These are phyloP conservation scores for Jaminaea rosea DNA, from an alignment of 1,284 basidiomycete genomes.

Conservation along the genomic window DNA sequence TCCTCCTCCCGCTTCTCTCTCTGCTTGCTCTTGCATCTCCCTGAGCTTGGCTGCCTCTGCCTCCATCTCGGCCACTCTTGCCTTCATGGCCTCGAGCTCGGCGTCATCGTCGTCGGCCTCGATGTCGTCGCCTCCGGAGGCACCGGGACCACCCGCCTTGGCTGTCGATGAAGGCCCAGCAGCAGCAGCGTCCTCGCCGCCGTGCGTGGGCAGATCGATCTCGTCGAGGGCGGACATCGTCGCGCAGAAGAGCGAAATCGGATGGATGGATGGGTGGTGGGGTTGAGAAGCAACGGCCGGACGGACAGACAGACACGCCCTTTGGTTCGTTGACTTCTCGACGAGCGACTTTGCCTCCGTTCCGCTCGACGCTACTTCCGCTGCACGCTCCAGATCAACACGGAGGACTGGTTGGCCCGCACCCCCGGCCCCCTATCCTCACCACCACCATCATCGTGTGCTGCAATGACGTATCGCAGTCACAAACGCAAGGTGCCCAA, in stretches of 20 bases:
- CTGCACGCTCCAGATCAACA: too few species aligned
- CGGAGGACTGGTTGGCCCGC: too few species aligned
- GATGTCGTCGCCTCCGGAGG: conserved; percentile 12
- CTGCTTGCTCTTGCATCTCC: conserved; percentile 80
- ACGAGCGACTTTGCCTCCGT: too few species aligned
- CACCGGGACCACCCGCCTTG: not conserved
- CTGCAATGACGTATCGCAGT: not conserved
- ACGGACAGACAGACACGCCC: too few species aligned
- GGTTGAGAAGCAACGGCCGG: too few species aligned
- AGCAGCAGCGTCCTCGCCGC: too few species aligned
- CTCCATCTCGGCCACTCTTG: conserved; percentile 69
- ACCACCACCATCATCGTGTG: too few species aligned
- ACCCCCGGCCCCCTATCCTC: too few species aligned
- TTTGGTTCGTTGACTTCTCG: too few species aligned
- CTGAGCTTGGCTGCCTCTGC: conserved; percentile 76
- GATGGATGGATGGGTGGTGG: too few species aligned
- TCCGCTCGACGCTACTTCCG: too few species aligned
- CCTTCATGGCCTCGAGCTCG: conserved; percentile 67
- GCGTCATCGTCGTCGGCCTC: conserved; percentile 38
- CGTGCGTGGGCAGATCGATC: not conserved
- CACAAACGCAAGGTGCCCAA: conserved; percentile 21
- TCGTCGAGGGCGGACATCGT: not conserved
- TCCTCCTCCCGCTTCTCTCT: conserved; percentile 59
- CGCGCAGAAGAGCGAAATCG: too few species aligned
- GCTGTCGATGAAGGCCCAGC: not conserved